These are phyloP conservation scores for Pyrenochaeta sp. DNA, from an alignment of 2,329 filamentous ascomycete species.

Conservation along the genomic window DNA sequence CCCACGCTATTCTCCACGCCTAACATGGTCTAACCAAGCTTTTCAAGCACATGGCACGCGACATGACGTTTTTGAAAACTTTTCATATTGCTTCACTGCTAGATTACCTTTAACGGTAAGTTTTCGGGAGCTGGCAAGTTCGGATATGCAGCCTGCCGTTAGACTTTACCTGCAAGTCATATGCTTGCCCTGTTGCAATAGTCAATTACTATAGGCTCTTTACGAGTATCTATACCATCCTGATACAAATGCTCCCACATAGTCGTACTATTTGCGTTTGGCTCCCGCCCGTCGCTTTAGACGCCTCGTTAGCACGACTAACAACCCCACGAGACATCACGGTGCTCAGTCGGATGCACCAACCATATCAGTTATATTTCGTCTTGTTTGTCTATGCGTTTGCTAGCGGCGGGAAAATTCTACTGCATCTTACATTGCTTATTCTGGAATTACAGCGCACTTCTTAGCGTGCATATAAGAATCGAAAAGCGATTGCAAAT, in stretches of 20 bases:
- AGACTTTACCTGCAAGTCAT: neutral
- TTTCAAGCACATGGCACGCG: neutral
- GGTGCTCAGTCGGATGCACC: conserved; percentile 29
- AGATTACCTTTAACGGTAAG: neutral
- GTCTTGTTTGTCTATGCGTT: conserved; percentile 4
- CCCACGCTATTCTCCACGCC: conserved; percentile 1
- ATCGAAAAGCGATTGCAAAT: neutral
- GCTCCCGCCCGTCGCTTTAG: conserved; percentile 9
- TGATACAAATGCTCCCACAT: neutral
- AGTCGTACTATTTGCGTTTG: conserved; percentile 5
- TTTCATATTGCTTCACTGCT: too few species aligned
- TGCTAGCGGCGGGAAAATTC: conserved; percentile 10
- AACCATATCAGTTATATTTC: conserved; percentile 22
- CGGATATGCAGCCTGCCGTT: neutral
- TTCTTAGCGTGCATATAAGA: conserved; percentile 7
- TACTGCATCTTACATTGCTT: neutral
- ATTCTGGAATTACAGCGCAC: neutral
- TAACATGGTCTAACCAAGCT: neutral
- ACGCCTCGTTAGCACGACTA: conserved; percentile 4
- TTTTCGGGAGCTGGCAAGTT: neutral
- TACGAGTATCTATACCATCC: neutral
- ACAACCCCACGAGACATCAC: conserved; percentile 29
- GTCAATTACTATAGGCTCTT: neutral
- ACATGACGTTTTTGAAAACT: neutral
- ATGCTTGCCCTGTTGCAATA: neutral